phyloP scores from a whole-genome alignment of 345 rosid genomes.

The Streptanthus diversifolius region DNA sequence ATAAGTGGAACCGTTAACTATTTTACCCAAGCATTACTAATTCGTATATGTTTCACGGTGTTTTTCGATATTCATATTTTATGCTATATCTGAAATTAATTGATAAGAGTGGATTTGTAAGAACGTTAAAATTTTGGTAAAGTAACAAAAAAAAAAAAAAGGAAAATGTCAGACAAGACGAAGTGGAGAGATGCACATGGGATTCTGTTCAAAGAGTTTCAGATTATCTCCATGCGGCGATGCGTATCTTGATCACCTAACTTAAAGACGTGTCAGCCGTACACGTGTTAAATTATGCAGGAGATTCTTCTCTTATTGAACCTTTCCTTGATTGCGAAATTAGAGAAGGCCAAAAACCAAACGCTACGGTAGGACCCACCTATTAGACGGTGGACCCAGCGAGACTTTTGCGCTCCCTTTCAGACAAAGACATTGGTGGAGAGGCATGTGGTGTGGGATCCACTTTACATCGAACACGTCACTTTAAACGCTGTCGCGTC shows the following conservation, averaged over 20 bases:
- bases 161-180: conserved; percentile 29
- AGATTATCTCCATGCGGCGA: conserved; percentile 33
- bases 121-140: neutral
- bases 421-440: conserved; percentile 35
- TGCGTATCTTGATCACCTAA: conserved; percentile 4
- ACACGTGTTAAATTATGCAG: conserved; percentile 20
- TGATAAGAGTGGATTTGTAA: neutral
- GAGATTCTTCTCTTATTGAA: conserved; percentile 1
- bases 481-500: conserved; percentile 36
- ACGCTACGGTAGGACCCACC: conserved; percentile 14
- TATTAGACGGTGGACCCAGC: neutral
- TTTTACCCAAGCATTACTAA: neutral
- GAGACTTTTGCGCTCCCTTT: conserved; percentile 28
- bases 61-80: neutral
- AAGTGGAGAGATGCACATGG: conserved; percentile 39
- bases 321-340: neutral
- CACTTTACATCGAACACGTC: conserved; percentile 29
- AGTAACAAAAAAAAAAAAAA: neutral
- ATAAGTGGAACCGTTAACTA: neutral
- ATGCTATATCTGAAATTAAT: neutral
- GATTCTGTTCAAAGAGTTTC: conserved; percentile 33
- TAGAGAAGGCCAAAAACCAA: conserved; percentile 1
- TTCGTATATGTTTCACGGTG: neutral
- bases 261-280: neutral
- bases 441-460: conserved; percentile 35